These are phyloP conservation scores for Psilocybe subaeruginosa DNA, from an alignment of 768 basidiomycete genomes.

Conservation along the genomic window DNA sequence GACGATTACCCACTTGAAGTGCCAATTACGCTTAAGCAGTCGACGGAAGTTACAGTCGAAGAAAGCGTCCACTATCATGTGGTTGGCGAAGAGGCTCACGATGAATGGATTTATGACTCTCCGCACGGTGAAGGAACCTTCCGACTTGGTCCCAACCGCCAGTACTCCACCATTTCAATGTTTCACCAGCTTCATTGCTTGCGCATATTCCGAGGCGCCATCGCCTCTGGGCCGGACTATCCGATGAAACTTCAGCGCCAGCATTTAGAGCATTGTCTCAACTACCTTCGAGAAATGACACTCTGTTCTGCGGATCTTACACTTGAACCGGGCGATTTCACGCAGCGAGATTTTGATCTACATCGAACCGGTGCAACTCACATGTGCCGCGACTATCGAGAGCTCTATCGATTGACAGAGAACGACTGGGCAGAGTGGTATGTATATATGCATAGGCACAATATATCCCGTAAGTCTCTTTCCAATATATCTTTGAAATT, in stretches of 20 bases:
- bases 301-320: constrained; percentile 43
- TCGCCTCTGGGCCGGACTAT: neutral
- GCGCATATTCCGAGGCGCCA: constrained; percentile 23
- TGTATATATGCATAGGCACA: neutral
- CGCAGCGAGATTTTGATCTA: constrained; percentile 22
- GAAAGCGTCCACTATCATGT: constrained; percentile 33
- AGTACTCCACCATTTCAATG: constrained; percentile 34
- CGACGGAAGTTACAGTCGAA: constrained; percentile 25
- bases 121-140: constrained; percentile 21
- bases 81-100: constrained; percentile 22
- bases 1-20: constrained; percentile 23
- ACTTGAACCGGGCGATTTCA: constrained; percentile 36
- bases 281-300: constrained; percentile 39
- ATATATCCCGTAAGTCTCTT: neutral
- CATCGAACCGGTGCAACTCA: constrained; percentile 29
- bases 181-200: constrained; percentile 42
- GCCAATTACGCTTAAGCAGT: constrained; percentile 8
- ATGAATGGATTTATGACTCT: constrained; percentile 32
- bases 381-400: constrained; percentile 32
- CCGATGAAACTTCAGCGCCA: neutral
- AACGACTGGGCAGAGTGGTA: constrained; percentile 19
- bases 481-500: neutral
- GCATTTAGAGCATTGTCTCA: constrained; percentile 40
- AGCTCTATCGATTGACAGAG: constrained; percentile 23
- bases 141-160: constrained; percentile 27